These are phyloP conservation scores for Paramecium pentaurelia DNA, from an alignment of 73 alveolate genomes.

Conservation along the genomic window DNA sequence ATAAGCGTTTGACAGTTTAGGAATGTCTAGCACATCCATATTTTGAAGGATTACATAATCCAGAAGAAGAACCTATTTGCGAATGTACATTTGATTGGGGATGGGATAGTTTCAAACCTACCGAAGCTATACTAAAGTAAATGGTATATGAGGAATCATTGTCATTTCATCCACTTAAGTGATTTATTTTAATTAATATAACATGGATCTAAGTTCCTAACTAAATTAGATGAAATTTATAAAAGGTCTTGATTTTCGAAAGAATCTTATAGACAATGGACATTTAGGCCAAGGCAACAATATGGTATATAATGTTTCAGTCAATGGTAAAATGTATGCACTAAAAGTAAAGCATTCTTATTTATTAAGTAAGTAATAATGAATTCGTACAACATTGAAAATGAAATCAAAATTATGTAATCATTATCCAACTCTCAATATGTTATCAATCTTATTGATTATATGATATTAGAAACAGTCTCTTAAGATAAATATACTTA, in stretches of 20 bases:
- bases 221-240: slow-evolving; percentile 17
- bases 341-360: neutral
- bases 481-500: neutral
- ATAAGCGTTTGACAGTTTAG: slow-evolving; percentile 35
- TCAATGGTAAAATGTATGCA: neutral
- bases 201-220: neutral
- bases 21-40: slow-evolving; percentile 58
- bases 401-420: neutral
- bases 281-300: slow-evolving; percentile 1
- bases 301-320: neutral
- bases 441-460: neutral
- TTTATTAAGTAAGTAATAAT: neutral
- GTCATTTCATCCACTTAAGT: slow-evolving; percentile 47
- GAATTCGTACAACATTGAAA: neutral
- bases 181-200: slow-evolving; percentile 16
- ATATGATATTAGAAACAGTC: neutral
- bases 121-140: slow-evolving; percentile 32
- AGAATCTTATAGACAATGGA: neutral
- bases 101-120: slow-evolving; percentile 51
- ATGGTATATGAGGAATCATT: slow-evolving; percentile 56
- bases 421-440: neutral
- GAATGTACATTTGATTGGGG: slow-evolving; percentile 46
- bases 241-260: slow-evolving; percentile 23
- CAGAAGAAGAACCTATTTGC: slow-evolving; percentile 55
- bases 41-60: slow-evolving; percentile 54